Percentiles rank a stretch among this genome's conserved stretches.
phyloP scores from a whole-genome alignment of 345 rosid species.

The Arabis hirsuta region DNA sequence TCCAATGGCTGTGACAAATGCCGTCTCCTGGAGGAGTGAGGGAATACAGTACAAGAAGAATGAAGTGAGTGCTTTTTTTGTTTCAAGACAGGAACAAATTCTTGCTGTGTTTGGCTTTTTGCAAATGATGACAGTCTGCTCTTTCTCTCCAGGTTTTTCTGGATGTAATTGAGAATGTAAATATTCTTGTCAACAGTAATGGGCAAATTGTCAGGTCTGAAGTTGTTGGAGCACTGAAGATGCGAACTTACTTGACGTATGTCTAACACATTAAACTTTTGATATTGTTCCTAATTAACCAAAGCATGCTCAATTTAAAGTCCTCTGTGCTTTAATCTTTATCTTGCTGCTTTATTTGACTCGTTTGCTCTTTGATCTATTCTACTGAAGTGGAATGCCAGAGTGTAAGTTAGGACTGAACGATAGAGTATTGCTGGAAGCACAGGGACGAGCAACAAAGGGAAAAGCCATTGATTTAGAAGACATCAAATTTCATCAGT shows the following conservation, averaged over 20 bases:
- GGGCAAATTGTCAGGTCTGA: slow-evolving; percentile 94
- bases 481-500: slow-evolving; percentile 99
- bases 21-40: slow-evolving; percentile 98
- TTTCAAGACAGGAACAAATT: neutral
- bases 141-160: slow-evolving; percentile 72
- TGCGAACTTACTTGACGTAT: slow-evolving; percentile 94
- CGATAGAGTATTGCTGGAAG: slow-evolving; percentile 92
- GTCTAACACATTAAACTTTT: slow-evolving; percentile 22
- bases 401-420: slow-evolving; percentile 98
- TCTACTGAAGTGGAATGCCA: slow-evolving; percentile 83
- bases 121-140: slow-evolving; percentile 16
- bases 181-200: slow-evolving; percentile 95
- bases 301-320: neutral
- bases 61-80: slow-evolving; percentile 57
- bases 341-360: slow-evolving; percentile 14
- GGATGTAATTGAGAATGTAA: slow-evolving; percentile 94
- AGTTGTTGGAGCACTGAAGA: slow-evolving; percentile 97
- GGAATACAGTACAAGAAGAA: slow-evolving; percentile 90
- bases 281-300: neutral
- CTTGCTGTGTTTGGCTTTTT: slow-evolving; percentile 16
- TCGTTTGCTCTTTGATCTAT: slow-evolving; percentile 1
- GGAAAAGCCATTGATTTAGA: slow-evolving; percentile 97
- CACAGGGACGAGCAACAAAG: slow-evolving; percentile 91
- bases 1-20: slow-evolving; percentile 99
- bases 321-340: neutral